Evolutionary conservation across 352 stramenopile genomes (phyloP), one percentile per base, ranked within the genome.

Genomic region (Phytophthora aleatoria): DNA sequence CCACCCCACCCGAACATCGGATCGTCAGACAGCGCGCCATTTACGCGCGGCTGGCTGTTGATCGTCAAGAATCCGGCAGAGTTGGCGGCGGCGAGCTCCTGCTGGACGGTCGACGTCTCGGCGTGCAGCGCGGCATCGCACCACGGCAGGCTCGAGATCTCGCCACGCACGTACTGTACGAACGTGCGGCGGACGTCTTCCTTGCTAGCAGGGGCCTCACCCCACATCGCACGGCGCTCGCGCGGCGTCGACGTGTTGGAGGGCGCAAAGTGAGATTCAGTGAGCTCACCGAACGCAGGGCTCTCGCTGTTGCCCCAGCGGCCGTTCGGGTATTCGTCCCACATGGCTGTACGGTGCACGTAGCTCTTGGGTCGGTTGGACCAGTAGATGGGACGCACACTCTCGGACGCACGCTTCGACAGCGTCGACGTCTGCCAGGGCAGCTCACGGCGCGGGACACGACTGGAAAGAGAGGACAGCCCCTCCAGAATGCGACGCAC

Each of bases 281-380:
- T 98, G 15, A 99, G 70, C 53, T 98, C 94, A 38, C 96, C 97
- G 76, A 99, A 99, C 49, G 96, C 96, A 6, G 96, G 96, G 45
- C 83, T 97, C 50, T 97, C 90, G 36, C 85, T 96, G 77, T 98
- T 97, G 39, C 96, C 97, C 97, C 97, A 99, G 35, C 97, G 83
- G 33, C 87, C 96, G 73, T 97, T 99, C 74, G 83, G 96, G 81
- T 99, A 98, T 63, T 99, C 96, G 71, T 99, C 96, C 97, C 97
- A 99, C 61, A 91, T 90, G 57, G 98, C 93, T n/a, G 97, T 99
- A 48, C 97, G 84, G 72, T 97, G 85, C 20, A 99, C 78, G 81
- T 99, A 99, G 63, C 90, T 98, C 78, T 98, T 98, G 11, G 97
- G 97, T 31, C 97, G 91, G 77, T 99, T 99, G 10, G 97, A 98